Conservation (phyloP, 257 asterid genomes). For the Lavandula angustifolia region DNA sequence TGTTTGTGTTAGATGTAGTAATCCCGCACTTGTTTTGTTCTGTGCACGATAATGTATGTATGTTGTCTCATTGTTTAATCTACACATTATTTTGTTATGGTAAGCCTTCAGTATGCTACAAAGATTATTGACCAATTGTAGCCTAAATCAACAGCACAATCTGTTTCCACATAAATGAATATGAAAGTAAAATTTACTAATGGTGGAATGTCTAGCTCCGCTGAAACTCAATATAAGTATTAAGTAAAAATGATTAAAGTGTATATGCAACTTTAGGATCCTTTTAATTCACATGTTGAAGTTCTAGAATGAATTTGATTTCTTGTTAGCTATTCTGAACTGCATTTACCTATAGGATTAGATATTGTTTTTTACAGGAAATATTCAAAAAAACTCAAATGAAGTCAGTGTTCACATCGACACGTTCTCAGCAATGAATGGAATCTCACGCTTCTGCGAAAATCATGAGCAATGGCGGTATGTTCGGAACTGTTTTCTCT, state of each 20-base stretch:
- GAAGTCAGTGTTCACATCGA: slow-evolving; percentile 84
- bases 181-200: too few relatives aligned
- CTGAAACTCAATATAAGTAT: not conserved
- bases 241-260: not conserved
- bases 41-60: too few relatives aligned
- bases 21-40: too few relatives aligned
- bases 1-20: too few relatives aligned
- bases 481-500: not conserved
- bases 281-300: slow-evolving; percentile 1
- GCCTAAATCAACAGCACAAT: too few relatives aligned
- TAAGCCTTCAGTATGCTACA: too few relatives aligned
- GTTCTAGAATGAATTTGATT: slow-evolving; percentile 20
- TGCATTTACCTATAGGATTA: slow-evolving; percentile 15
- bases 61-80: too few relatives aligned
- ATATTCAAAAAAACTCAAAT: slow-evolving; percentile 44
- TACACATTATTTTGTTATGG: too few relatives aligned
- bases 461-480: slow-evolving; percentile 79
- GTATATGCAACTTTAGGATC: not conserved
- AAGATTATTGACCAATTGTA: too few relatives aligned
- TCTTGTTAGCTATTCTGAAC: slow-evolving; percentile 5
- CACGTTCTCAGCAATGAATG: slow-evolving; percentile 89
- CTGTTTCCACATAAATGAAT: too few relatives aligned
- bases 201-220: not conserved
- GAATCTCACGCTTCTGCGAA: slow-evolving; percentile 93
- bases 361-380: slow-evolving; percentile 47